Percentiles rank a stretch among this genome's conserved stretches.
Conservation (phyloP, 345 rosid genomes). For the Passiflora organensis region DNA sequence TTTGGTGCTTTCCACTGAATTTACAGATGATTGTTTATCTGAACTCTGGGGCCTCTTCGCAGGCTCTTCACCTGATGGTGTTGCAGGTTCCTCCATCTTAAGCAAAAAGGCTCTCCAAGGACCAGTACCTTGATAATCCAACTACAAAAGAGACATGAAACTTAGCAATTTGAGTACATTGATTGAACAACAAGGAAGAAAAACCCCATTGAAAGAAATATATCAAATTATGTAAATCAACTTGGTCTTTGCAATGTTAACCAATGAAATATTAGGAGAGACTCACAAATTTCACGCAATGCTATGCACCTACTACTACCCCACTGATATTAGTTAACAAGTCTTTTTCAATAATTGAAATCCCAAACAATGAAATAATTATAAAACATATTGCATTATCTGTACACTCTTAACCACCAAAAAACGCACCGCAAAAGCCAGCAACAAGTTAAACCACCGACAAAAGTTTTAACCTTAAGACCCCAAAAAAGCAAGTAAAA, state of each 20-base stretch:
- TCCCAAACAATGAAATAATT: neutral
- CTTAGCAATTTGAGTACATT: neutral
- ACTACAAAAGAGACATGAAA: slow-evolving; percentile 4
- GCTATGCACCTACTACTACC: neutral
- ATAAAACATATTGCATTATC: neutral
- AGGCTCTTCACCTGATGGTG: slow-evolving; percentile 35
- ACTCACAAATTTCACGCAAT: slow-evolving; percentile 12
- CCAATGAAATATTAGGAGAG: neutral
- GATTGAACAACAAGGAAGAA: neutral
- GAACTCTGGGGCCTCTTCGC: slow-evolving; percentile 23
- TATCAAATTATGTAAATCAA: neutral
- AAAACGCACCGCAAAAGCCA: slow-evolving; percentile 5
- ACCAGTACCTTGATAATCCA: slow-evolving; percentile 22
- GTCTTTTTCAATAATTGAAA: slow-evolving; percentile 18
- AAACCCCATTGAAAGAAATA: slow-evolving; percentile 4
- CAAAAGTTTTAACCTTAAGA: neutral
- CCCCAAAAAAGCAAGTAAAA: slow-evolving; percentile 4
- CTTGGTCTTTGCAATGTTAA: neutral
- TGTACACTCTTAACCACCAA: slow-evolving; percentile 19
- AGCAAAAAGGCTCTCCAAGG: slow-evolving; percentile 10
- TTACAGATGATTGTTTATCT: slow-evolving; percentile 32
- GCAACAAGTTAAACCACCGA: neutral
- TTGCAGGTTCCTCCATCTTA: slow-evolving; percentile 56
- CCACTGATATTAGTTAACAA: slow-evolving; percentile 8
- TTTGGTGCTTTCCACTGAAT: slow-evolving; percentile 34